A percentile compares a stretch with the other conserved stretches of the same genome.
These are phyloP conservation scores for Umbelopsis isabellina DNA, from an alignment of 192 early-diverging fungal genomes.

Conservation along the genomic window DNA sequence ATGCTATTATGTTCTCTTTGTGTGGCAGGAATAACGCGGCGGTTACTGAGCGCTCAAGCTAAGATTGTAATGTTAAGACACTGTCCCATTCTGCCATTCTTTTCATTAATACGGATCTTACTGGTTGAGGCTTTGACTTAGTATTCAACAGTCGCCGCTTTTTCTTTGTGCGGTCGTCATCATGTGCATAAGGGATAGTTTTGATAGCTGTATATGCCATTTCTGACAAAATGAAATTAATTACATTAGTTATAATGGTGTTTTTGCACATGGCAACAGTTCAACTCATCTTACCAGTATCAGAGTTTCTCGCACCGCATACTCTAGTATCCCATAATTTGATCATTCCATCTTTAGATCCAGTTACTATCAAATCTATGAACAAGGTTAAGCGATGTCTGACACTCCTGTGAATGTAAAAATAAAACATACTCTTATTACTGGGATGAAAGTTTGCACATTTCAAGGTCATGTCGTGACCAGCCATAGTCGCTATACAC, in stretches of 20 bases:
- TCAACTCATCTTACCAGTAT: conserved; percentile 11
- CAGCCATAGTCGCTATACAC: conserved; percentile 59
- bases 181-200: conserved; percentile 52
- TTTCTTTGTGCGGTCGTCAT: neutral
- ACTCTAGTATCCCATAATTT: conserved; percentile 38
- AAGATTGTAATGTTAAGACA: neutral
- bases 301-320: conserved; percentile 1
- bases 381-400: neutral
- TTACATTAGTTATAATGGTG: neutral
- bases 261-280: neutral
- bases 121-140: conserved; percentile 8
- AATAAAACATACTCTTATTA: conserved; percentile 57
- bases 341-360: conserved; percentile 25
- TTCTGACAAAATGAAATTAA: neutral
- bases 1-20: conserved; percentile 54
- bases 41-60: conserved; percentile 48
- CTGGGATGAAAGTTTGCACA: conserved; percentile 61
- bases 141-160: neutral
- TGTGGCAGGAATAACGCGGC: conserved; percentile 53
- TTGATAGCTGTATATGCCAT: conserved; percentile 46
- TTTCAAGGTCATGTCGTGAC: conserved; percentile 73
- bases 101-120: neutral
- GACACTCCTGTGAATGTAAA: neutral
- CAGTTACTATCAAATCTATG: conserved; percentile 33
- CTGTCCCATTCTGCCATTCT: neutral